phyloP scores from a whole-genome alignment of 345 rosid species.

The Microthlaspi erraticum region DNA sequence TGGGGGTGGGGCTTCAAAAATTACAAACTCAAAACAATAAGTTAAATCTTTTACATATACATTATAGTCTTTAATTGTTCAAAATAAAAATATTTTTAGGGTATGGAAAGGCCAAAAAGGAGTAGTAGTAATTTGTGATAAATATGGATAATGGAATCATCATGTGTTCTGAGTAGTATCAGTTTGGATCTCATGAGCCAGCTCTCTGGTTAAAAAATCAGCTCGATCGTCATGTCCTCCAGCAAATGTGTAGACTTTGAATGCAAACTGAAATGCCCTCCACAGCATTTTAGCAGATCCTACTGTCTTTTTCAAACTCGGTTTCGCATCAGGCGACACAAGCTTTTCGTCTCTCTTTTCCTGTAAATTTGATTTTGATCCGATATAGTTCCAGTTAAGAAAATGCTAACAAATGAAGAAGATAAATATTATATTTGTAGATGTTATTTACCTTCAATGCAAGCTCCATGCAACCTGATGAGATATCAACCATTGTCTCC shows the following conservation, averaged over 20 bases:
- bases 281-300: conserved; percentile 62
- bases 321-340: conserved; percentile 38
- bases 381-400: neutral
- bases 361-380: conserved; percentile 42
- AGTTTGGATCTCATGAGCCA: conserved; percentile 81
- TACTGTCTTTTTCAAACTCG: conserved; percentile 44
- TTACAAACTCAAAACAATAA: conserved; percentile 33
- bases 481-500: conserved; percentile 88
- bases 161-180: conserved; percentile 55
- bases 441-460: conserved; percentile 64
- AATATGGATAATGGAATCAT: conserved; percentile 10
- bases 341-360: conserved; percentile 66
- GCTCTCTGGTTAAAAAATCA: conserved; percentile 69
- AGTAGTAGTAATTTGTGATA: conserved; percentile 11
- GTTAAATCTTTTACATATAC: conserved; percentile 23
- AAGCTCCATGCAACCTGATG: conserved; percentile 84
- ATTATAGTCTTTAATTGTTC: conserved; percentile 13
- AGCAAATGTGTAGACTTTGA: conserved; percentile 76
- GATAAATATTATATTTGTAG: neutral
- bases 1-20: conserved; percentile 24
- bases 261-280: conserved; percentile 92
- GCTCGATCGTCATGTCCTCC: conserved; percentile 93
- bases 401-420: neutral
- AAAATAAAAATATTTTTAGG: conserved; percentile 4
- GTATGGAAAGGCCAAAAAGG: conserved; percentile 28